Conservation (phyloP, 2,329 filamentous ascomycete species). For the Xylaria digitata region DNA sequence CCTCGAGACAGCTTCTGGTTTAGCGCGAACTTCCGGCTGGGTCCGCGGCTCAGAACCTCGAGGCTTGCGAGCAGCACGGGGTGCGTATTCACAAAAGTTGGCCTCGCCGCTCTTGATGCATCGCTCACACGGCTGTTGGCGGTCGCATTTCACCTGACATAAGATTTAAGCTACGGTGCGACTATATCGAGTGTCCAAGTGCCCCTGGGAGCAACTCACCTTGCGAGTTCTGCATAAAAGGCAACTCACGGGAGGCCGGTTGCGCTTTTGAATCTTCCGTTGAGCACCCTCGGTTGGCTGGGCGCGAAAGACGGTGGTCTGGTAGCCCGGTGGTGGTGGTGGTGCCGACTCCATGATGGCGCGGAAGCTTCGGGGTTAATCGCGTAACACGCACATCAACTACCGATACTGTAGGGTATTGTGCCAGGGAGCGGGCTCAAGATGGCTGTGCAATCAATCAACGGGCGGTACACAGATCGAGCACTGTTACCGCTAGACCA, state of each 20-base stretch:
- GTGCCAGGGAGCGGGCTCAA: slow-evolving; percentile 11
- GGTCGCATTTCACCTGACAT: slow-evolving; percentile 54
- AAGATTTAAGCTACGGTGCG: slow-evolving; percentile 27
- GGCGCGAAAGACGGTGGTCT: slow-evolving; percentile 53
- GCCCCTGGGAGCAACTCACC: slow-evolving; percentile 42
- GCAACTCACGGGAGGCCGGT: slow-evolving; percentile 53
- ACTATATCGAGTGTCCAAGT: slow-evolving; percentile 4
- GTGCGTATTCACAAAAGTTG: slow-evolving; percentile 53
- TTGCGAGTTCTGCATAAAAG: slow-evolving; percentile 52
- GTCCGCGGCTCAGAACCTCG: slow-evolving; percentile 49
- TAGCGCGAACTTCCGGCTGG: slow-evolving; percentile 44
- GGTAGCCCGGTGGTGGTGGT: slow-evolving; percentile 43
- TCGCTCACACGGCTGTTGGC: slow-evolving; percentile 54
- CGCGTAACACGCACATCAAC: slow-evolving; percentile 21
- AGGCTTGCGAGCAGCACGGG: slow-evolving; percentile 49
- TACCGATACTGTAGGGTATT: background rate
- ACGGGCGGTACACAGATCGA: slow-evolving; percentile 9
- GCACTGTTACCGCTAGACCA: background rate
- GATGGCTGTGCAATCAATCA: slow-evolving; percentile 12
- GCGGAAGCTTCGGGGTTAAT: slow-evolving; percentile 44
- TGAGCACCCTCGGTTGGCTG: slow-evolving; percentile 50
- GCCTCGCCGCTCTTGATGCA: slow-evolving; percentile 54
- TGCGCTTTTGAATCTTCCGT: slow-evolving; percentile 54
- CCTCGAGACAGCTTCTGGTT: slow-evolving; percentile 47
- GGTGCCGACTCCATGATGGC: slow-evolving; percentile 47